Evolutionary conservation across 257 asterid genomes (phyloP).

Genomic region (Haberlea rhodopensis): DNA sequence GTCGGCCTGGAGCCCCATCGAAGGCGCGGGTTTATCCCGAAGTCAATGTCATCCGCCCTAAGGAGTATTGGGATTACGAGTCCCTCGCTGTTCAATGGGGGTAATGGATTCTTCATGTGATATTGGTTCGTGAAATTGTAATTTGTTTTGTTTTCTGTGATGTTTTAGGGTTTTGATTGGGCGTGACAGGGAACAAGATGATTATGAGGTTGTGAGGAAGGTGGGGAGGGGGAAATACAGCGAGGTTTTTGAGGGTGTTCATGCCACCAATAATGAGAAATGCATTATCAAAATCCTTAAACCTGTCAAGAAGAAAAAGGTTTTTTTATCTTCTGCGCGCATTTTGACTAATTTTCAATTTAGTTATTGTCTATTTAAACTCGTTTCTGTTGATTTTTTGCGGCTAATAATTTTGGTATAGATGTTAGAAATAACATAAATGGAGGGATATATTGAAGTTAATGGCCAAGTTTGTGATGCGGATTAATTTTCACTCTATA

Average conservation of each 20-base stretch:
- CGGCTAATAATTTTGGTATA: no score
- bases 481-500: not conserved
- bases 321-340: constrained; percentile 16
- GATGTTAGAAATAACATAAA: no score
- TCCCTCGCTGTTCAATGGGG: constrained; percentile 94
- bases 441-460: not conserved
- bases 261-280: constrained; percentile 67
- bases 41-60: constrained; percentile 78
- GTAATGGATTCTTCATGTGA: constrained; percentile 34
- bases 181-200: constrained; percentile 77
- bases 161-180: constrained; percentile 27
- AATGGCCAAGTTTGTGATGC: not conserved
- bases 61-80: constrained; percentile 95
- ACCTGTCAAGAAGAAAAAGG: constrained; percentile 97
- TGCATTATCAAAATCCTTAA: constrained; percentile 89
- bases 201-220: constrained; percentile 91
- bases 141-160: not conserved
- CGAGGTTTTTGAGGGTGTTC: constrained; percentile 92
- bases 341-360: constrained; percentile 3
- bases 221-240: constrained; percentile 97
- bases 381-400: not conserved
- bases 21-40: constrained; percentile 83
- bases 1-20: constrained; percentile 82
- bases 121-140: not conserved
- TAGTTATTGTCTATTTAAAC: not conserved